Evolutionary conservation across 2,329 filamentous ascomycete genomes (phyloP).

Genomic region (Aspergillus jensenii): DNA sequence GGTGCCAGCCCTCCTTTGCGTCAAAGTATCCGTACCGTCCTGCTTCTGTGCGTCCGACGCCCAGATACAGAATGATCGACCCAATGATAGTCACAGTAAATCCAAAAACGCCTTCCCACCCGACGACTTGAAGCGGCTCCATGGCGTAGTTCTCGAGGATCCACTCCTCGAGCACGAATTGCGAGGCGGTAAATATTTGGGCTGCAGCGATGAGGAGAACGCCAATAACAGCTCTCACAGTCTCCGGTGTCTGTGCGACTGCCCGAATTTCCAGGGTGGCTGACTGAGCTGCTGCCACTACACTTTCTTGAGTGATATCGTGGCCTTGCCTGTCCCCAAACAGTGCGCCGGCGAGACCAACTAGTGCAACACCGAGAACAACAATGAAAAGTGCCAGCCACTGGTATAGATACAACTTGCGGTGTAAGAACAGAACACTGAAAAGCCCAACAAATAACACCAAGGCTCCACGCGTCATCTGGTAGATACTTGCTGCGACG

Average conservation of each 20-base stretch:
- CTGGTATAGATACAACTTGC: constrained; percentile 80
- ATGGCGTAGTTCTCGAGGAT: constrained; percentile 78
- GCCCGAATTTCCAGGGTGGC: constrained; percentile 44
- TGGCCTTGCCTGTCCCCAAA: constrained; percentile 59
- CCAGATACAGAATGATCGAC: constrained; percentile 77
- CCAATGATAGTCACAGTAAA: constrained; percentile 74
- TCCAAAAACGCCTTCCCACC: constrained; percentile 94
- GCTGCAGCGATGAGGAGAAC: constrained; percentile 89
- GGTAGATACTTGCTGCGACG: constrained; percentile 93
- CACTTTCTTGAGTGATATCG: constrained; percentile 31
- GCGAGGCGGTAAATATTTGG: constrained; percentile 93
- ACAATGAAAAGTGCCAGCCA: constrained; percentile 88
- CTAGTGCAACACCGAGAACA: constrained; percentile 81
- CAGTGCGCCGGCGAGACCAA: constrained; percentile 84
- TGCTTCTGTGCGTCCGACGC: constrained; percentile 70
- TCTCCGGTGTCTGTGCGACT: constrained; percentile 51
- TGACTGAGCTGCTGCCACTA: constrained; percentile 32
- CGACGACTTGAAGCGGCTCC: constrained; percentile 86
- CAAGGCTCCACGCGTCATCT: constrained; percentile 94
- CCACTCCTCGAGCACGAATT: constrained; percentile 95
- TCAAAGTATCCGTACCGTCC: constrained; percentile 87
- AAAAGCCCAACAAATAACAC: constrained; percentile 96
- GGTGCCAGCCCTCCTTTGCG: constrained; percentile 76
- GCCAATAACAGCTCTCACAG: constrained; percentile 73
- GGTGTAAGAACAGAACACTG: constrained; percentile 84